Evolutionary conservation across 1,284 basidiomycete species (phyloP).

Genomic region (Ganoderma boninense): DNA sequence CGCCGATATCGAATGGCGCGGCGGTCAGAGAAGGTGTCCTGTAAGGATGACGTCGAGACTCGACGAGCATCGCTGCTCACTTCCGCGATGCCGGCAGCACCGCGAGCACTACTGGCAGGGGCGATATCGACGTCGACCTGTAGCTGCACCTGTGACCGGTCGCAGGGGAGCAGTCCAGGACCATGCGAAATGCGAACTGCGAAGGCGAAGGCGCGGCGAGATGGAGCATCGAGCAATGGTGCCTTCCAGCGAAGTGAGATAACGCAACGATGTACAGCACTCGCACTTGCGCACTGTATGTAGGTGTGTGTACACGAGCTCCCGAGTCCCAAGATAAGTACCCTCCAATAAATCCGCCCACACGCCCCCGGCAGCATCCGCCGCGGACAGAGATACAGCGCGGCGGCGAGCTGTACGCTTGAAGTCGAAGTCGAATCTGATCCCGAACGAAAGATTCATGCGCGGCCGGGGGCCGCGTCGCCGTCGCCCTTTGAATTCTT

Average conservation of each 20-base stretch:
- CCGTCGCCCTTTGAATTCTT: conserved; percentile 19
- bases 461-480: neutral
- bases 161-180: neutral
- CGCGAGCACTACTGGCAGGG: neutral
- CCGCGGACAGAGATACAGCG: neutral
- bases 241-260: neutral
- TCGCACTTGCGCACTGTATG: neutral
- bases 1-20: neutral
- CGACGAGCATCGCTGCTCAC: neutral
- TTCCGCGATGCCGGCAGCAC: neutral
- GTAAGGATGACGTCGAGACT: neutral
- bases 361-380: neutral
- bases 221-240: neutral
- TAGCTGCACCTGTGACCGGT: no score
- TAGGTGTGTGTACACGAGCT: neutral
- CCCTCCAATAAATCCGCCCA: neutral
- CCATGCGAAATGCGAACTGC: neutral
- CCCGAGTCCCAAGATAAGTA: neutral
- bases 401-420: neutral
- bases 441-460: neutral
- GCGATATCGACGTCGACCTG: no score
- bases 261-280: neutral
- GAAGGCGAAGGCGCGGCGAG: neutral
- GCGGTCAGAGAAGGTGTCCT: neutral
- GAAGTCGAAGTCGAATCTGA: no score